A percentile compares a stretch with the other conserved stretches of the same genome.
Conservation (phyloP, 2,329 filamentous ascomycete species). For the Aspergillus tamarii region DNA sequence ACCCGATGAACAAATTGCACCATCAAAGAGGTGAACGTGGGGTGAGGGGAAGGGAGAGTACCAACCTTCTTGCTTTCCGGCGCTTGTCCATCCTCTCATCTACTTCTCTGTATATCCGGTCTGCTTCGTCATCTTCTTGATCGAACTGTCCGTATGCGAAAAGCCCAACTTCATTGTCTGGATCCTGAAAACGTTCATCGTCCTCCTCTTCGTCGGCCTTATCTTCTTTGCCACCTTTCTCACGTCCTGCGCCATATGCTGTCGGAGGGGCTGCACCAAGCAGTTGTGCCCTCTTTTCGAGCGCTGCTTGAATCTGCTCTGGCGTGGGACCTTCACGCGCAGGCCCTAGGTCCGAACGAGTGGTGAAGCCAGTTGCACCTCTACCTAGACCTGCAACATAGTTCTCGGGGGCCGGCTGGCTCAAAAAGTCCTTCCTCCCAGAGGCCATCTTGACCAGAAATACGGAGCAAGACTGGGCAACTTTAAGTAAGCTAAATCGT, state of each 20-base stretch:
- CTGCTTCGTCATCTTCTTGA: conserved; percentile 95
- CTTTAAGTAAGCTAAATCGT: neutral
- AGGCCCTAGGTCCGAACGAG: conserved; percentile 91
- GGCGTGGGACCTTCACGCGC: conserved; percentile 94
- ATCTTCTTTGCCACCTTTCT: conserved; percentile 63
- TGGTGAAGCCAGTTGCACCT: conserved; percentile 97
- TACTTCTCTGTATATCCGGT: conserved; percentile 91
- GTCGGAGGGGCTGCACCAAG: conserved; percentile 73
- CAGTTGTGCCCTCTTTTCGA: conserved; percentile 88
- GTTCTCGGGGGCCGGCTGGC: conserved; percentile 81
- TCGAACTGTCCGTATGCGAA: conserved; percentile 97
- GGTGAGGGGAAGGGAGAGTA: conserved; percentile 38
- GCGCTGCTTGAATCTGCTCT: conserved; percentile 96
- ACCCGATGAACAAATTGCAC: conserved; percentile 67
- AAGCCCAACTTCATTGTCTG: conserved; percentile 93
- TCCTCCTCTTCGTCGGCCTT: conserved; percentile 75
- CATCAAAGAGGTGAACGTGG: conserved; percentile 30
- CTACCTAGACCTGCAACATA: conserved; percentile 96
- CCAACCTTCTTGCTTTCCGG: conserved; percentile 83
- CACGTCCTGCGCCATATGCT: conserved; percentile 73
- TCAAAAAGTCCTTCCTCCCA: conserved; percentile 80
- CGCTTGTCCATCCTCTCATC: conserved; percentile 97
- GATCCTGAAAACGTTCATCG: conserved; percentile 86
- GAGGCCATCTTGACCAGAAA: conserved; percentile 54
- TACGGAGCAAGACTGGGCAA: neutral